These are phyloP conservation scores for Pilobolus umbonatus DNA, from an alignment of 192 early-diverging fungal genomes.

Conservation along the genomic window DNA sequence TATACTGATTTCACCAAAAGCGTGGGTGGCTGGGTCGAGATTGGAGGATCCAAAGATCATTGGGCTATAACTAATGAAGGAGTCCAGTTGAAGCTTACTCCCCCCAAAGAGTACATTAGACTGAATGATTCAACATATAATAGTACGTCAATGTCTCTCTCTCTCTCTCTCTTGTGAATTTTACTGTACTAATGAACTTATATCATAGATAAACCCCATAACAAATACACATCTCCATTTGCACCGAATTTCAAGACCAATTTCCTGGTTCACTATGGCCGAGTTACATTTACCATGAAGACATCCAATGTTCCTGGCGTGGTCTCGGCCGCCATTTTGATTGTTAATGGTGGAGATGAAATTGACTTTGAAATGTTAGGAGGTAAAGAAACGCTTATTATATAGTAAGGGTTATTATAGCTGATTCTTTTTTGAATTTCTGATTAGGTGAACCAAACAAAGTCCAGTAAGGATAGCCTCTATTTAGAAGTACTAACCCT, in stretches of 20 bases:
- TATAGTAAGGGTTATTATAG: not conserved
- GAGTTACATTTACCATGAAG: conserved; percentile 31
- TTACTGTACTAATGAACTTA: too few species aligned
- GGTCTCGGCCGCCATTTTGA: conserved; percentile 20
- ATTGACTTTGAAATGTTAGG: conserved; percentile 43
- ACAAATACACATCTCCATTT: conserved; percentile 9
- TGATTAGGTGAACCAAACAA: conserved; percentile 29
- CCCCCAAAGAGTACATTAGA: not conserved
- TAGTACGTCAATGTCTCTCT: not conserved
- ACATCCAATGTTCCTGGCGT: conserved; percentile 19
- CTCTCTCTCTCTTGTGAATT: not conserved
- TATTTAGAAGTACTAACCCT: too few species aligned
- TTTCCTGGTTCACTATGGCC: conserved; percentile 36
- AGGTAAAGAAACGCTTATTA: not conserved
- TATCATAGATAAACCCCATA: conserved; percentile 9
- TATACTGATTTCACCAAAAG: not conserved
- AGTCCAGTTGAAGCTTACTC: not conserved
- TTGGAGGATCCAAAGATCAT: not conserved
- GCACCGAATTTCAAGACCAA: conserved; percentile 29
- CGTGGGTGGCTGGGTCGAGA: not conserved
- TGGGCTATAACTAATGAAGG: not conserved
- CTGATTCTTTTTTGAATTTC: not conserved
- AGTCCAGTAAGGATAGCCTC: too few species aligned
- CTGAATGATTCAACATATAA: not conserved
- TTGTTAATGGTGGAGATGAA: conserved; percentile 39